Percentiles rank a stretch among this genome's conserved stretches.
These are phyloP conservation scores for Lachancea sp. DNA, from an alignment of 805 yeast genomes.

Conservation along the genomic window DNA sequence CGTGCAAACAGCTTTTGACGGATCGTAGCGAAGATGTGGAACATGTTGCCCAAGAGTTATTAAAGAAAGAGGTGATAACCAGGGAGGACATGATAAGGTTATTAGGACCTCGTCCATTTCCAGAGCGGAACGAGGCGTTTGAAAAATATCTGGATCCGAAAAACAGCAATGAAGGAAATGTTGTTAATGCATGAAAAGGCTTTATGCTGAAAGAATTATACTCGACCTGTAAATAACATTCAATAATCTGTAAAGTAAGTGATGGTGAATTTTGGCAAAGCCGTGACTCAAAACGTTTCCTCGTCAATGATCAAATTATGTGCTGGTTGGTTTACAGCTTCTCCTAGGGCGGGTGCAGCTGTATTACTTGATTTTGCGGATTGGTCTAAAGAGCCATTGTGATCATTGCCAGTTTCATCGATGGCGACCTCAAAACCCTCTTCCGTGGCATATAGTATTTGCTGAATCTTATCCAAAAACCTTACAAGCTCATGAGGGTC, in stretches of 20 bases:
- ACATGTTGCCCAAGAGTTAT: slow-evolving; percentile 78
- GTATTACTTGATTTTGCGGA: slow-evolving; percentile 13
- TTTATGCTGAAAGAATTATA: background rate
- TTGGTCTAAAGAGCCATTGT: background rate
- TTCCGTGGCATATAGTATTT: slow-evolving; percentile 70
- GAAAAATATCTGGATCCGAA: slow-evolving; percentile 67
- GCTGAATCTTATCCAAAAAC: slow-evolving; percentile 58
- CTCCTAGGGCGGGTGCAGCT: slow-evolving; percentile 28
- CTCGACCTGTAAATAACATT: slow-evolving; percentile 7
- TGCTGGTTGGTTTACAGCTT: slow-evolving; percentile 10
- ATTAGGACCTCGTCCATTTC: slow-evolving; percentile 88
- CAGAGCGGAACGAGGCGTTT: slow-evolving; percentile 85
- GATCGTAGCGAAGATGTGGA: slow-evolving; percentile 71
- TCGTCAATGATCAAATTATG: slow-evolving; percentile 31
- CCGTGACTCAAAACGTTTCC: slow-evolving; percentile 24
- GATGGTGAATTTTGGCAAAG: background rate
- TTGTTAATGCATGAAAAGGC: slow-evolving; percentile 7
- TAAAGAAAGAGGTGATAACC: slow-evolving; percentile 82
- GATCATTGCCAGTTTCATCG: slow-evolving; percentile 17
- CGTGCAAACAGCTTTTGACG: slow-evolving; percentile 58
- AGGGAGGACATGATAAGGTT: slow-evolving; percentile 90
- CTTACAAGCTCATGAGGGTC: slow-evolving; percentile 34
- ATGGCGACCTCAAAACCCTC: slow-evolving; percentile 68
- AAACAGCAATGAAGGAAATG: slow-evolving; percentile 7
- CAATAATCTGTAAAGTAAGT: background rate